Base-by-base conservation (phyloP, 352 stramenopile species). In the Phytopythium boreale region DNA sequence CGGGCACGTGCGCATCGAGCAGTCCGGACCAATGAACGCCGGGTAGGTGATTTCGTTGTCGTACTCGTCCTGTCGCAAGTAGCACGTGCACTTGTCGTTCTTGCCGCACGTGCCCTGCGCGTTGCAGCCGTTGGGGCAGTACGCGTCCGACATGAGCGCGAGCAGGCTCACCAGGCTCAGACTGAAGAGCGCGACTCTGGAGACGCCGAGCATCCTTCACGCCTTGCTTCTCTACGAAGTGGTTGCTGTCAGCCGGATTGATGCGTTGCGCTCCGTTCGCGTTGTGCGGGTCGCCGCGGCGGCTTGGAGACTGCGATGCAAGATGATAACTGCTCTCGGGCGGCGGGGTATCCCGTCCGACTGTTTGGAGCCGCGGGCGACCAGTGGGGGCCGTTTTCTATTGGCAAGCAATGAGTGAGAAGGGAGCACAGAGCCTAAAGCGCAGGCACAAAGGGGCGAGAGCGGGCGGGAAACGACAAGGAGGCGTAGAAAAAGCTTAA, bases 41-140 rank as follows among this genome's bases (percentile, higher is more conserved):
- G 86, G 75, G 59, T 88, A 89, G 19, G 36, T 66, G 31, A 52
- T 2, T 1, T 19, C 9, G 10, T 73, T 66, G 5, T n/a, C 58
- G 43, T 60, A 60, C 69, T 90, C 74, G 50, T 92, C 82, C 61
- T 84, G 76, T 50, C 82, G 81, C 61, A 90, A 51, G 81, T 97
- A 97, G 80, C 93, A 98, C 62, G 90, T 95, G 74, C 92, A 98
- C 68, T 96, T 91, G 75, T 97, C 90, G 68, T 96, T 93, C 64
- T 86, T 84, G 34, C 83, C 81, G 74, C 89, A 96, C 9, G 79
- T 92, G 27, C 89, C 89, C 56, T 97, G 87, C 4, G 82, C 89
- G 59, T 90, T 95, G 76, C 88, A 96, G 39, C 82, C 84, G 49
- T 93, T 95, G 19, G 84, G 84, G 63, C 87, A 94, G 67, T 92